Base-by-base conservation (phyloP, 2,329 filamentous ascomycete genomes). In the Gliomastix tumulicola region DNA sequence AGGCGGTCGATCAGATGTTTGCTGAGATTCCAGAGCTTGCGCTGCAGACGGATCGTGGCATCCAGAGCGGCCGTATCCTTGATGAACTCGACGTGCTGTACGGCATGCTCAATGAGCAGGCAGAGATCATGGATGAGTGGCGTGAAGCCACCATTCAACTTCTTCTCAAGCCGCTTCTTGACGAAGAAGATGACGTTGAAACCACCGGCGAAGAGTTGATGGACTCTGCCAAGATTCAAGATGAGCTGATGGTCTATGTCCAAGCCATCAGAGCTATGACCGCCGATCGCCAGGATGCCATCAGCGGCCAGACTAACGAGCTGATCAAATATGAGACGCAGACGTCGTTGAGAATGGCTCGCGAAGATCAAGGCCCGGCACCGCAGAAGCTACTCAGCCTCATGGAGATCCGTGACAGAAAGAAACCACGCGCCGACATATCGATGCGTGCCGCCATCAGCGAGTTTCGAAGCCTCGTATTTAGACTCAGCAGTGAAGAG, bases 191-290 rank as follows among this genome's bases (percentile, higher is more conserved):
- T 2, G 66, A 66, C 13, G 60, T 73, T 9, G 87, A 94, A 40
- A 74, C 79, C 3, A 90, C 88, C 10, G 92, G 92, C 18, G 83
- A 96, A 41, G 92, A 97, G 55, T 92, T 95, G 44, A 84, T 88
- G 46, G 77, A 85, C 21, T 94, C 90, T 1, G 87, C 88, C 1
- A 86, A 86, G 55, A 74, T 82, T 32, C 90, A 97, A 59, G 90
- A 96, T 42, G 80, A 94, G 53, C 75, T 96, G 30, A 86, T 90
- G 59, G 85, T 85, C 7, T 94, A 94, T 51, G 83, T 94, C 40
- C 80, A 88, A 53, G 80, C 77, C 8, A 66, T 96, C 20, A 75
- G 87, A 41, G 78, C 84, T 0, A 70, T 83, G 33, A 74, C 92
- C 39, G 82, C 86, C 7, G 89, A 97, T 58, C 79, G 90, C 11